Evolutionary conservation across 1,139 yeast species (phyloP), one percentile per base, ranked within the genome.

Genomic region (Candida labiduridarum): DNA sequence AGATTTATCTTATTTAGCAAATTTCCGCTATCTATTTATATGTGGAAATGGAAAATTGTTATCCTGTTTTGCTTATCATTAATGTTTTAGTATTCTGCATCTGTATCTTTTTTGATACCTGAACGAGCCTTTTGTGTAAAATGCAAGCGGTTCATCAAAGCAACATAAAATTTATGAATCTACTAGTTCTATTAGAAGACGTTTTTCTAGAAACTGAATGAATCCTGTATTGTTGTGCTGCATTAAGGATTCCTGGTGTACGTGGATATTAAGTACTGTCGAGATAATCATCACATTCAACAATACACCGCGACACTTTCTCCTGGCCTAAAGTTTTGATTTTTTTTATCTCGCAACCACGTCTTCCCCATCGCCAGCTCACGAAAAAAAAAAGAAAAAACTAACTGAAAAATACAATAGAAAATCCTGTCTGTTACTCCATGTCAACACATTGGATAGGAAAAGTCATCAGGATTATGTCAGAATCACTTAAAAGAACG

Each of bases 401-500:
- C 14, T 9, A 34, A 34, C 29, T 25, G 16, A 34, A 34, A 34
- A 34, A 14, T 14, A 34, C 9, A 34, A 4, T 34, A 34, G 14
- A 18, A 18, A 18, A 8, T 16, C n/a, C 15, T 36, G 7, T 18
- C 14, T 36, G 18, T 18, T 15, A 5, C 10, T 39, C 9, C 22
- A 41, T 41, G 43, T n/a, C 5, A 9, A 41, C 22, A 41, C 33
- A 41, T 27, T 27, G 34, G 43, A 15, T 41, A 30, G 14, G 38
- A 2, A 41, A n/a, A 4, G 14, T 41, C 16, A 14, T 31, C 19
- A 18, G 44, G 16, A 41, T 41, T 15, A 51, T 52, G 52, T 43
- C 52, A 15, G 50, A 50, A 40, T 39, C 46, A 25, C 34, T 51
- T 18, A 51, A 51, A 38, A 44, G 54, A 47, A 25, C 50, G 18